Percentiles rank a stretch among this genome's conserved stretches.
Evolutionary conservation across 805 yeast species (phyloP).

Genomic region (Hanseniaspora pseudoguilliermondii): DNA sequence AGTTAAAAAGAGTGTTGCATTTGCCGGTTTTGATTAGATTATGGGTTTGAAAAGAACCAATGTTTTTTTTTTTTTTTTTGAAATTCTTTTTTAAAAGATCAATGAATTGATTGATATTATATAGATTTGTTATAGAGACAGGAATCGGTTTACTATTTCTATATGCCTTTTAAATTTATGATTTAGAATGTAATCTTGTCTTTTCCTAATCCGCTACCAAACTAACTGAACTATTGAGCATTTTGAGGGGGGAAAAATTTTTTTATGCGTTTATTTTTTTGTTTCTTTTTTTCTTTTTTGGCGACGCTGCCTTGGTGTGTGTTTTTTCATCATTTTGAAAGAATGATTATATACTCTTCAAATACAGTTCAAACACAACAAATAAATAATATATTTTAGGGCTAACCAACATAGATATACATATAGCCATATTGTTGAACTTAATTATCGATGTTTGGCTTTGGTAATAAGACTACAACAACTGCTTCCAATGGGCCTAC

Average conservation of each 20-base stretch:
- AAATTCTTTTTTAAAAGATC: not conserved
- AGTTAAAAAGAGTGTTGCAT: conserved; percentile 14
- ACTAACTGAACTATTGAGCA: not conserved
- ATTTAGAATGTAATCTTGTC: too few species aligned
- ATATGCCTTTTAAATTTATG: too few species aligned
- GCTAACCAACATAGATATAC: not conserved
- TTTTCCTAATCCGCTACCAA: too few species aligned
- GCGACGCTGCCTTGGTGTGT: not conserved
- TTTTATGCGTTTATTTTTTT: not conserved
- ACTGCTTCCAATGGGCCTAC: not conserved
- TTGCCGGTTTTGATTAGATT: conserved; percentile 10
- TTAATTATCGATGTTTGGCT: not conserved
- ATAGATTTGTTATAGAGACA: too few species aligned
- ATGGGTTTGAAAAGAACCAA: too few species aligned
- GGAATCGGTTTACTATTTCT: too few species aligned
- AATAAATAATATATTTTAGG: not conserved
- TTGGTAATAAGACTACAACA: conserved; percentile 4
- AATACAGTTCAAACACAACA: too few species aligned
- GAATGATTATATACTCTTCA: not conserved
- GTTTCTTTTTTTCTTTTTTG: not conserved
- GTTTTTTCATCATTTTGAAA: not conserved
- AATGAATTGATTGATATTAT: not conserved
- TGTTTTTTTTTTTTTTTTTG: not conserved
- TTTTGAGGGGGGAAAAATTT: not conserved
- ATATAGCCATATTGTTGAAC: too few species aligned